Conservation (phyloP, 257 asterid genomes). For the Ocimum tenuiflorum region DNA sequence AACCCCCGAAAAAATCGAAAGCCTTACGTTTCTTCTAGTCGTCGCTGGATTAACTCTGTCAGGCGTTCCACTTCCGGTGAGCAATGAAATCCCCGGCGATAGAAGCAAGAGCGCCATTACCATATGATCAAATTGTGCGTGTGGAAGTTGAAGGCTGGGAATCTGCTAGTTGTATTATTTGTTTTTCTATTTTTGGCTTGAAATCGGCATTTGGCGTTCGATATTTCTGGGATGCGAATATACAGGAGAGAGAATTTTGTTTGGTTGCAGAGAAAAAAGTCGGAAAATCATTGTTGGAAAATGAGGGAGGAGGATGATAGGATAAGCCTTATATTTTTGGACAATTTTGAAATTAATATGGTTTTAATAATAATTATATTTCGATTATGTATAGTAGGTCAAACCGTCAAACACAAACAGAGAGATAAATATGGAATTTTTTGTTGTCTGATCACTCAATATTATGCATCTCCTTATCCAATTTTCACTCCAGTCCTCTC, state of each 20-base stretch:
- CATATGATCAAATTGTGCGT: conserved; percentile 15
- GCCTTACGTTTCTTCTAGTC: conserved; percentile 25
- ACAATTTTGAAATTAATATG: conserved; percentile 17
- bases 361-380: not conserved
- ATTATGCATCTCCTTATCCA: too few relatives aligned
- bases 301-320: conserved; percentile 7
- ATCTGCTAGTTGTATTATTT: not conserved
- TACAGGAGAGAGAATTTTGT: conserved; percentile 32
- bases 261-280: conserved; percentile 21
- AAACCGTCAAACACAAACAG: too few relatives aligned
- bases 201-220: conserved; percentile 8
- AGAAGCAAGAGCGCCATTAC: conserved; percentile 35
- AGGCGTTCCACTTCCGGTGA: conserved; percentile 22
- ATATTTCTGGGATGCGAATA: conserved; percentile 35
- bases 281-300: conserved; percentile 12
- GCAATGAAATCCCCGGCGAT: conserved; percentile 30
- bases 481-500: too few relatives aligned
- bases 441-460: too few relatives aligned
- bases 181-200: not conserved
- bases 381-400: too few relatives aligned
- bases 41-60: not conserved
- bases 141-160: not conserved
- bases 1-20: conserved; percentile 39
- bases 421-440: too few relatives aligned
- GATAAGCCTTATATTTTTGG: conserved; percentile 18